phyloP scores from a whole-genome alignment of 1,284 basidiomycete genomes.

The Cutaneotrichosporon sp. region DNA sequence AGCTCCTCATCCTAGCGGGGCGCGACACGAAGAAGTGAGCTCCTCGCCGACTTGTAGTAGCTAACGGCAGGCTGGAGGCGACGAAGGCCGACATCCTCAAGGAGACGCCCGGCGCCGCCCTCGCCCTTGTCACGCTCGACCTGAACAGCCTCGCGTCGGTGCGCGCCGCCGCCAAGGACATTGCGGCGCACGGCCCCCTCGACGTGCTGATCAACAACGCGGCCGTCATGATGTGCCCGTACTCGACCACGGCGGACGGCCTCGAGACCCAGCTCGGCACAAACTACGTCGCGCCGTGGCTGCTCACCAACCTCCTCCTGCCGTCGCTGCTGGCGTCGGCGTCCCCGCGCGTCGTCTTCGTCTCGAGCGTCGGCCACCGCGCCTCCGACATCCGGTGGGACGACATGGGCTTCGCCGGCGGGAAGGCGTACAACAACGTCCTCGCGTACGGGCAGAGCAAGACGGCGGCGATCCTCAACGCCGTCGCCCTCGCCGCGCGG shows the following conservation, averaged over 20 bases:
- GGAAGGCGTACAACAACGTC: constrained; percentile 18
- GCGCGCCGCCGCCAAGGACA: constrained; percentile 17
- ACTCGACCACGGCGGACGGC: constrained; percentile 31
- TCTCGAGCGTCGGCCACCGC: constrained; percentile 18
- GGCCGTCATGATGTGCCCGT: constrained; percentile 30
- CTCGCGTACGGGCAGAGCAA: constrained; percentile 27
- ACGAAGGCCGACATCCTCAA: constrained; percentile 15
- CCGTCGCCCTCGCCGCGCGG: constrained; percentile 13
- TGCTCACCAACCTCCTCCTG: constrained; percentile 32
- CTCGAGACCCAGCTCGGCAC: constrained; percentile 38
- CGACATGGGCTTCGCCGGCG: constrained; percentile 18
- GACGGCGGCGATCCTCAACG: constrained; percentile 23
- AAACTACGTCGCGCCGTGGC: constrained; percentile 40
- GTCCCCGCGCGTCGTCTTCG: constrained; percentile 23
- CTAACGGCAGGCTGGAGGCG: constrained; percentile 20
- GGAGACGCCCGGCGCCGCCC: constrained; percentile 9
- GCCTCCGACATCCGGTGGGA: constrained; percentile 19
- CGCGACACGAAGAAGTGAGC: constrained; percentile 25
- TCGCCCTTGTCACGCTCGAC: constrained; percentile 20
- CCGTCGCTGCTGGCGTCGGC: constrained; percentile 13
- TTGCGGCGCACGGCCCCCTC: constrained; percentile 11
- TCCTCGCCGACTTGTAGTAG: neutral
- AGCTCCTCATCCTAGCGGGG: constrained; percentile 25
- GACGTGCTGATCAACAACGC: constrained; percentile 43
- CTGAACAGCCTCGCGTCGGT: constrained; percentile 18